A percentile compares a stretch with the other conserved stretches of the same genome.
Conservation (phyloP, 2,329 filamentous ascomycete genomes). For the Aspergillus quadricinctus region DNA sequence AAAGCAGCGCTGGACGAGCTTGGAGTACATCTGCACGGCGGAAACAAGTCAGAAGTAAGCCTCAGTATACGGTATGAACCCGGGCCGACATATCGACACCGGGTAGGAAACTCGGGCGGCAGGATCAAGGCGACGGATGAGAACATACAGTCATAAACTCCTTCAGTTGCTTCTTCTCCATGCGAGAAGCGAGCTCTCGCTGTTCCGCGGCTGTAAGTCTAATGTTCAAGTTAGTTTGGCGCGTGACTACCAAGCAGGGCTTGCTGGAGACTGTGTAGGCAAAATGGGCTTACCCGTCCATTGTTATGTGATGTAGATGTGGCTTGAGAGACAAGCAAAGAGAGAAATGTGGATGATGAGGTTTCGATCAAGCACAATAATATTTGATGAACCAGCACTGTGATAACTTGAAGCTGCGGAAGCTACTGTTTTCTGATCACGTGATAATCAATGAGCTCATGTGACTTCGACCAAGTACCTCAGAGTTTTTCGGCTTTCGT, state of each 20-base stretch:
- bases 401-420: slow-evolving; percentile 9
- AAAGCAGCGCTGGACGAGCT: slow-evolving; percentile 68
- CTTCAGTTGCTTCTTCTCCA: slow-evolving; percentile 98
- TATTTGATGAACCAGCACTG: background rate
- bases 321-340: background rate
- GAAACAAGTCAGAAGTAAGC: background rate
- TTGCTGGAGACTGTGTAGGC: background rate
- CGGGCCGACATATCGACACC: background rate
- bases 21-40: slow-evolving; percentile 58
- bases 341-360: slow-evolving; percentile 2
- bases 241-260: background rate
- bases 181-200: slow-evolving; percentile 86
- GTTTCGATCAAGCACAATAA: background rate
- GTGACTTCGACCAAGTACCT: slow-evolving; percentile 1
- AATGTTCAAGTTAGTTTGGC: slow-evolving; percentile 12
- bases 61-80: background rate
- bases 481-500: background rate
- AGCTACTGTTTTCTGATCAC: background rate
- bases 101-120: background rate
- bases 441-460: slow-evolving; percentile 7
- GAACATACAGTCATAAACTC: slow-evolving; percentile 90
- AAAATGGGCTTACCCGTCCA: slow-evolving; percentile 32
- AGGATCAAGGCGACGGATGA: slow-evolving; percentile 7
- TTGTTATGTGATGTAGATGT: slow-evolving; percentile 21
- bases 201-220: slow-evolving; percentile 76